Percentiles rank a stretch among this genome's conserved stretches.
Conservation (phyloP, 495 filamentous ascomycete genomes). For the Aspergillus hancockii region DNA sequence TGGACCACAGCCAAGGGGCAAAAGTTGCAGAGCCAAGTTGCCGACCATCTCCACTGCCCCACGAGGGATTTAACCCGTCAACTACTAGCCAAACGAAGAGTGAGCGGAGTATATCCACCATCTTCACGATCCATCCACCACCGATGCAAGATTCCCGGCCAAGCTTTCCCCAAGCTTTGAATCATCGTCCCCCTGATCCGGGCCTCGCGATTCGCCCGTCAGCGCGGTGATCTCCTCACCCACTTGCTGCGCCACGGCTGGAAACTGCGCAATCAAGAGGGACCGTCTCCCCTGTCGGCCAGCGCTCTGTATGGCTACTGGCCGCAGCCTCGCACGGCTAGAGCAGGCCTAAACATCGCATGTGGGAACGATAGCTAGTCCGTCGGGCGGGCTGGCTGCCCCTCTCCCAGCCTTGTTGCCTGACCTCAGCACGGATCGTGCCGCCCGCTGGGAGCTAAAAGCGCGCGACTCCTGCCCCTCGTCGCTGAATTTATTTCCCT, state of each 20-base stretch:
- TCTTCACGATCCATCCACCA: constrained; percentile 2
- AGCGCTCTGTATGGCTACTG: constrained; percentile 1
- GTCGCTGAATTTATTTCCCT: neutral
- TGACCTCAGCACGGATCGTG: constrained; percentile 1
- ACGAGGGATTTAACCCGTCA: neutral
- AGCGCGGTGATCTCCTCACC: constrained; percentile 3
- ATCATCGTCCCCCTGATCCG: neutral
- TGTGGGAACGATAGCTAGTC: neutral
- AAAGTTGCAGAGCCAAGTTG: neutral
- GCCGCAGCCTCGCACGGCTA: neutral
- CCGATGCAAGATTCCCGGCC: constrained; percentile 9
- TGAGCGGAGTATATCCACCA: neutral
- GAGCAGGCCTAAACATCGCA: neutral
- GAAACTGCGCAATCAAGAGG: neutral
- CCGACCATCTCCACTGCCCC: constrained; percentile 1
- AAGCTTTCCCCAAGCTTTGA: constrained; percentile 30
- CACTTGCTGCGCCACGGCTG: neutral
- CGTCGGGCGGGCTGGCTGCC: neutral
- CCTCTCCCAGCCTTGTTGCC: neutral
- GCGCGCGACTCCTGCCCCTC: constrained; percentile 1
- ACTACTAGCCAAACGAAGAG: neutral
- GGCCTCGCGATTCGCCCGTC: constrained; percentile 15
- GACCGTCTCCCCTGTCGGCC: neutral
- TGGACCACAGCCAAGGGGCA: neutral
- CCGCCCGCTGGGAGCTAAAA: constrained; percentile 1